These are phyloP conservation scores for Hygrocybe punicea DNA, from an alignment of 768 basidiomycete species.

Conservation along the genomic window DNA sequence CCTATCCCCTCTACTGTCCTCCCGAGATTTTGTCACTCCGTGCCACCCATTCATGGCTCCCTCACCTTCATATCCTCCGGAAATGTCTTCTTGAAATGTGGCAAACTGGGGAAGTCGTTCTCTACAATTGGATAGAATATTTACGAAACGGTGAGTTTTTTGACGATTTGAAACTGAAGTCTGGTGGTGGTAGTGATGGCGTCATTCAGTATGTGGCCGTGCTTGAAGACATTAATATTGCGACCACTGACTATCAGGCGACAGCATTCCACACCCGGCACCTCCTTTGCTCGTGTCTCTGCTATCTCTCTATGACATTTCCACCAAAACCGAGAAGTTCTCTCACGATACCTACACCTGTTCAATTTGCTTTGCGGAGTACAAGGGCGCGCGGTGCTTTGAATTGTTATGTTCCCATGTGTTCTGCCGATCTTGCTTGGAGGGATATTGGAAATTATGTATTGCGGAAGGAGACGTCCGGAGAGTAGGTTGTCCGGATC, in stretches of 20 bases:
- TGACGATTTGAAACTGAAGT: conserved; percentile 15
- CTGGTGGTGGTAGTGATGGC: conserved; percentile 39
- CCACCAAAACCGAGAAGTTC: conserved; percentile 51
- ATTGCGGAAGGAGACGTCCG: conserved; percentile 76
- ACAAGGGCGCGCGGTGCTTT: conserved; percentile 75
- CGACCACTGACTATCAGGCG: conserved; percentile 5
- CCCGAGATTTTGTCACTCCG: conserved; percentile 56
- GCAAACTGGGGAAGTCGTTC: conserved; percentile 55
- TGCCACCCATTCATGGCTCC: conserved; percentile 59
- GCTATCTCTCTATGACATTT: conserved; percentile 49
- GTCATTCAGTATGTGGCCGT: conserved; percentile 38
- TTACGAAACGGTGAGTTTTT: conserved; percentile 68
- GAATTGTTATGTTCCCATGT: conserved; percentile 70
- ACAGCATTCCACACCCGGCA: conserved; percentile 54
- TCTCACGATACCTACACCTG: conserved; percentile 65
- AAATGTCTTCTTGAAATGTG: conserved; percentile 51
- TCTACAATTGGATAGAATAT: conserved; percentile 72
- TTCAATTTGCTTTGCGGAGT: conserved; percentile 67
- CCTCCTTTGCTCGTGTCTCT: conserved; percentile 51
- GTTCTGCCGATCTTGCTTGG: conserved; percentile 78
- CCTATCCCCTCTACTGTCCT: conserved; percentile 53
- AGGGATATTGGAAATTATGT: conserved; percentile 78
- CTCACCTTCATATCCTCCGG: conserved; percentile 36
- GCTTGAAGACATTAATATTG: not conserved
- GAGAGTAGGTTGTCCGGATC: conserved; percentile 78